Conservation (phyloP, 129 eudicot genomes). For the Flaveria bidentis region DNA sequence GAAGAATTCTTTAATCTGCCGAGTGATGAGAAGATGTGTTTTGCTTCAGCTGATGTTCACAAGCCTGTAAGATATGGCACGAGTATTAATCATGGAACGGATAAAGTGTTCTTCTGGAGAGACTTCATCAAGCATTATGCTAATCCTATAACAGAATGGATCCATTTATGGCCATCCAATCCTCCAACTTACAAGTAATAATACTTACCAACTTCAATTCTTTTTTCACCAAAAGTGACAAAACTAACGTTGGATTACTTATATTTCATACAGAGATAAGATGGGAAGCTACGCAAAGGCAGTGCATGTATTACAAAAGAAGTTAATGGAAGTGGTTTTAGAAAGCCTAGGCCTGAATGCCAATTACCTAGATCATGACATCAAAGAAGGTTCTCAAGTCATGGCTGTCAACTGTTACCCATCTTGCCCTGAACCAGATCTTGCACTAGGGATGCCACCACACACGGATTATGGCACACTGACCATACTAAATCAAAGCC, state of each 20-base stretch:
- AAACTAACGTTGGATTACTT: not conserved
- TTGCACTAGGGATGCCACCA: constrained; percentile 67
- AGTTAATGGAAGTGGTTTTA: constrained; percentile 48
- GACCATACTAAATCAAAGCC: constrained; percentile 56
- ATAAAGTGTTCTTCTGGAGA: constrained; percentile 62
- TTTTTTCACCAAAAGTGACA: constrained; percentile 13
- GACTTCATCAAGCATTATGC: constrained; percentile 77
- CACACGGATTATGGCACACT: constrained; percentile 63
- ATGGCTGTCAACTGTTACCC: constrained; percentile 72
- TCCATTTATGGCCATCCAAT: constrained; percentile 61
- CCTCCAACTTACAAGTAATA: constrained; percentile 65
- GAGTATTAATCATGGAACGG: constrained; percentile 52
- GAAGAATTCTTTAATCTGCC: constrained; percentile 52
- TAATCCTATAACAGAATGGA: constrained; percentile 56
- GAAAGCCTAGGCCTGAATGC: constrained; percentile 57
- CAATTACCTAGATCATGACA: constrained; percentile 47
- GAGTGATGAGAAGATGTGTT: constrained; percentile 51
- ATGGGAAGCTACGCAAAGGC: constrained; percentile 71
- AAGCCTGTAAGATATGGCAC: constrained; percentile 71
- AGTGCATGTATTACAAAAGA: constrained; percentile 38
- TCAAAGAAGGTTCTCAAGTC: constrained; percentile 59
- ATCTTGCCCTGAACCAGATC: constrained; percentile 66
- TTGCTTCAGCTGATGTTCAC: constrained; percentile 49
- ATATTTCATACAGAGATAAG: constrained; percentile 41
- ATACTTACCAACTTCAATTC: not conserved